Evolutionary conservation across 352 stramenopile species (phyloP), one percentile per base, ranked within the genome.

Genomic region (Phytophthora sp.): DNA sequence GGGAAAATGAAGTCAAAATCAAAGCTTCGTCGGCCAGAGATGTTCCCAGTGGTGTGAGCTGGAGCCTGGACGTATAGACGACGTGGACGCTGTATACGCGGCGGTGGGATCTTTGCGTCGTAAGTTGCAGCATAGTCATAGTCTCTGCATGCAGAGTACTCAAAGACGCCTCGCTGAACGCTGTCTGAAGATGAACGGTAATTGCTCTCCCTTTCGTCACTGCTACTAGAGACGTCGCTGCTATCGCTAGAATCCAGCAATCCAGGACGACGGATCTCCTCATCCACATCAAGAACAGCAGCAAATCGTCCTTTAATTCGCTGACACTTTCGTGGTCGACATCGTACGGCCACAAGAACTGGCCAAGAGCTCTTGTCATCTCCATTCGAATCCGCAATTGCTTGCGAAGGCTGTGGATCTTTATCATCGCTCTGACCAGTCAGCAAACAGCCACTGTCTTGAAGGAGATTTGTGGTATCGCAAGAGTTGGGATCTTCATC

Each of bases 1-100:
- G 80, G 74, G 44, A 90, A 86, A 15, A 93, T 66, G 29, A 72
- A 76, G 57, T 93, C 84, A 18, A 91, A 93, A 39, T 80, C 80
- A 60, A 93, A 91, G 3, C 70, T 78, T 29, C 84, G 70, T 57
- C 64, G 73, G 24, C 57, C 45, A 27, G 54, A 71, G 7, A 44
- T 45, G 16, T 36, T 45, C 4, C 52, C 38, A 29, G 27, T 26
- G 30, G 35, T 46, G 20, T 69, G 45, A 16, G 21, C 26, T 27
- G 58, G 57, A 1, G 70, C 47, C 38, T 76, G 74, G 16, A 78
- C 63, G 12, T 54, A 58, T 44, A 82, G 12, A 39, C 64, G 66
- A 4, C 46, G 66, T 36, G 66, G 66, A 27, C 66, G 60, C 27
- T 63, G 73, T 7, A 65, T 44, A 39, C 70, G 62, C 1, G 64